Conservation (phyloP, 805 yeast species). For the Candida maltosa region DNA sequence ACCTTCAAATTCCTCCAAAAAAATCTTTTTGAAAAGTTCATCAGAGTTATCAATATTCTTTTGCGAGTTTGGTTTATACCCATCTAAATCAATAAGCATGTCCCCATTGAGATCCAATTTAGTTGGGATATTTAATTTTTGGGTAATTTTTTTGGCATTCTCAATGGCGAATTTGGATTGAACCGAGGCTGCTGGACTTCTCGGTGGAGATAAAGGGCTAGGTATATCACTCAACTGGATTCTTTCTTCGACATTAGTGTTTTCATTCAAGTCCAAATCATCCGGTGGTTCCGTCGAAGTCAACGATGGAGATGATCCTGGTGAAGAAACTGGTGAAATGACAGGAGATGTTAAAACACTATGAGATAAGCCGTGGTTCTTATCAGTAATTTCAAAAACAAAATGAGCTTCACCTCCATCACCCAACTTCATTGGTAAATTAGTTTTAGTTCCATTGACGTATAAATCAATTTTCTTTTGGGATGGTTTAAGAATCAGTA, state of each 20-base stretch:
- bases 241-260: constrained; percentile 25
- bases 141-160: constrained; percentile 60
- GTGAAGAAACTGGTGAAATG: constrained; percentile 63
- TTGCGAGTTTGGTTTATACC: constrained; percentile 80
- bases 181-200: constrained; percentile 20
- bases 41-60: constrained; percentile 76
- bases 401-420: constrained; percentile 98
- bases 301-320: constrained; percentile 36
- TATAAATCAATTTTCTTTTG: constrained; percentile 89
- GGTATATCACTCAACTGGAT: constrained; percentile 18
- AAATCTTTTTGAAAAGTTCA: constrained; percentile 64
- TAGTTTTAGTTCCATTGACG: constrained; percentile 78
- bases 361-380: constrained; percentile 57
- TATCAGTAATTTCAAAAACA: constrained; percentile 77
- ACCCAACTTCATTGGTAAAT: constrained; percentile 92
- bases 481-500: constrained; percentile 87
- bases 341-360: constrained; percentile 87
- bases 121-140: constrained; percentile 79
- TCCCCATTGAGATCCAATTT: constrained; percentile 88
- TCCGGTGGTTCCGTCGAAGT: constrained; percentile 19
- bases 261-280: constrained; percentile 33
- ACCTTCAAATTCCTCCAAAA: constrained; percentile 63
- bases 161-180: constrained; percentile 47
- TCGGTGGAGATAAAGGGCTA: constrained; percentile 13
- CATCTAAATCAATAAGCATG: constrained; percentile 87